Base-by-base conservation (phyloP, 2,329 filamentous ascomycete species). In the Cercospora sp. region DNA sequence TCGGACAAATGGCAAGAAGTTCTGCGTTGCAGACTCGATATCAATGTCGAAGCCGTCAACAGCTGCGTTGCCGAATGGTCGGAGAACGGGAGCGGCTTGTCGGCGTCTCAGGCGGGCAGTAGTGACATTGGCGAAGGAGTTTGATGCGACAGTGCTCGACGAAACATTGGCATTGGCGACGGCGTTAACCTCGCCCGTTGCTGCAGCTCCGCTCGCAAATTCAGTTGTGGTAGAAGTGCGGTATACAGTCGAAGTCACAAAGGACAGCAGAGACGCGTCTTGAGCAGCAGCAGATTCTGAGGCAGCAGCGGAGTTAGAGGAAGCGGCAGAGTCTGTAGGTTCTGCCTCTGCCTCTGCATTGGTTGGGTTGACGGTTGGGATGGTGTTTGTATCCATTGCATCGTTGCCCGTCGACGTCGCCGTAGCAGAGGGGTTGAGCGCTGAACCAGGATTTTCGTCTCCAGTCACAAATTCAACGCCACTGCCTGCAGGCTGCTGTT, bases 41-140 rank as follows among this genome's bases (percentile, higher is more conserved):
- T 93, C 91, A 70, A 93, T 87, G 79, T 93, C 91, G 77, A 93
- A 92, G 4, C 91, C 91, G 76, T 93, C 90, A 51, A 93, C 80
- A 3, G 87, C 82, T 9, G 88, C 86, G 12, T 80, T 79, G 64
- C 89, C 89, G 76, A 93, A 93, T 1, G 91, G 91, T 8, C 91
- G 87, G 65, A 86, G 82, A 7, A 81, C 81, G 5, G 45, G 33
- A 7, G 42, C 30, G 12, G 36, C 51, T 57, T 62, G 60, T 8
- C 60, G 60, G 60, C 39, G 60, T 23, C 28, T 26, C 18, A 26
- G 16, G 12, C 62, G 48, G 23, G 62, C 30, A 26, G 51, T 16
- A 16, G 60, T 45, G 31, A 48, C 39, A 33, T 42, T 62, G 13
- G 39, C 60, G 28, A 48, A 62, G 9, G 60, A 62, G 23, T 45